A percentile compares a stretch with the other conserved stretches of the same genome.
Conservation (phyloP, 352 stramenopile species). For the Salisapilia sapeloensis region DNA sequence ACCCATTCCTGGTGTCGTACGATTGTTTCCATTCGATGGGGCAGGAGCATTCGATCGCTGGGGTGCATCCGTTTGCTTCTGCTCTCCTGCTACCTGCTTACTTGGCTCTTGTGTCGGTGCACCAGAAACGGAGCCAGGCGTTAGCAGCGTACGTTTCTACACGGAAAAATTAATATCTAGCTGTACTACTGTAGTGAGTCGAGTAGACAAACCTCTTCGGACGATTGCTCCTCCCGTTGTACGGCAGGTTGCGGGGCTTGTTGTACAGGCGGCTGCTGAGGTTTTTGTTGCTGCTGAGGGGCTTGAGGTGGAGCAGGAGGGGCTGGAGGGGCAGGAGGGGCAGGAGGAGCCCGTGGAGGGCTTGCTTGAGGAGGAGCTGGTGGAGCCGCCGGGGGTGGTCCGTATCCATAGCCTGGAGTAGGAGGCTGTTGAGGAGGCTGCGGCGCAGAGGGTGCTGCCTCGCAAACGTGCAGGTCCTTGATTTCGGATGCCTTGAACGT, state of each 20-base stretch:
- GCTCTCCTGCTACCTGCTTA: conserved; percentile 1
- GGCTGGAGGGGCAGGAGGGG: conserved; percentile 4
- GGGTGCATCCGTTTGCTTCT: conserved; percentile 4
- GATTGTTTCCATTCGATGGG: conserved; percentile 4
- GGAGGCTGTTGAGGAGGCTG: conserved; percentile 3
- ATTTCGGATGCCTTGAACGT: conserved; percentile 76
- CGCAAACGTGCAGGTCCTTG: conserved; percentile 73
- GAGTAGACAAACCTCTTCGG: conserved; percentile 4
- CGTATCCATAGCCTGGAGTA: conserved; percentile 3
- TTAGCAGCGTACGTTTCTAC: conserved; percentile 30
- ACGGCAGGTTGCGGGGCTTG: not conserved
- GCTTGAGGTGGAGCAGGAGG: not conserved
- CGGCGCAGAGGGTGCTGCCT: conserved; percentile 23
- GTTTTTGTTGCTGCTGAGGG: not conserved
- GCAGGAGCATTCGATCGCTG: too few relatives aligned
- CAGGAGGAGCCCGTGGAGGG: conserved; percentile 6
- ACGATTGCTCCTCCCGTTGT: conserved; percentile 1
- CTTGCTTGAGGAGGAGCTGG: conserved; percentile 8
- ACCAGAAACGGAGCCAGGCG: conserved; percentile 26
- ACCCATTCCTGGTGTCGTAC: conserved; percentile 72
- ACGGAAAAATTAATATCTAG: too few relatives aligned
- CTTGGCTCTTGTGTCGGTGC: conserved; percentile 4
- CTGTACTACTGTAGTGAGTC: too few relatives aligned
- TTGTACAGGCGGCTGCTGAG: not conserved
- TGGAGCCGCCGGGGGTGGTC: conserved; percentile 2